Base-by-base conservation (phyloP, 2,329 filamentous ascomycete species). In the Colletotrichum sansevieriae region DNA sequence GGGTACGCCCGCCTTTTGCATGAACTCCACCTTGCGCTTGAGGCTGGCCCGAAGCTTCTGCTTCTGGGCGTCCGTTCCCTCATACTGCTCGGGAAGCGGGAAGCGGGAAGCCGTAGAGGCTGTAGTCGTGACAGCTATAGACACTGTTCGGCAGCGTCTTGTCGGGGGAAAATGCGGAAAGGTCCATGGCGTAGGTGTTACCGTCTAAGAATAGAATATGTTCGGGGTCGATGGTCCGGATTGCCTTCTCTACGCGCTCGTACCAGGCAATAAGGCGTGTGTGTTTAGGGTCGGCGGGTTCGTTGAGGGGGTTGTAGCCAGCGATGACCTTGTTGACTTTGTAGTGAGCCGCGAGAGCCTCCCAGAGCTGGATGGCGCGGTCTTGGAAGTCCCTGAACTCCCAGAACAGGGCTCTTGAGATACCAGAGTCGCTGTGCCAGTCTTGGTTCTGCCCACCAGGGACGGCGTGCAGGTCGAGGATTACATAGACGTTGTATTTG, bases 61-160 rank as follows among this genome's bases (percentile, higher is more conserved):
- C 37, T 83, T 80, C 62, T 88, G 84, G 3, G 82, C 81, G 0
- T 74, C 70, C 0, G 79, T 82, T 5, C 82, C 37, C 0, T 77
- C 78, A 61, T 82, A 88, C 3, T 75, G 76, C 54, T 83, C 81
- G 0, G 71, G 3, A 1, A 68, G 69, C 0, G 0, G 71, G 3
- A 1, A 68, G 69, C 0, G 79, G 86, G 68, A 88, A 88, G 0
- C 85, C 86, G 73, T 84, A 82, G 68, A 79, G 74, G 44, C 80
- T 80, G 71, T 88, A 88, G 71, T 88, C 86, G 71, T 88, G 86
- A 49, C 85, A 79, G 4, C 82, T 79, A 72, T 87, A 88, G 0
- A 86, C 85, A 2, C 80, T 76, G 68, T 85, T 85, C 0, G 83
- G 83, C 0, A 86, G 75, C 0, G 80, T 75, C 4, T 80, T 74